Base-by-base conservation (phyloP, 495 filamentous ascomycete species). In the Penicillium arizonense region DNA sequence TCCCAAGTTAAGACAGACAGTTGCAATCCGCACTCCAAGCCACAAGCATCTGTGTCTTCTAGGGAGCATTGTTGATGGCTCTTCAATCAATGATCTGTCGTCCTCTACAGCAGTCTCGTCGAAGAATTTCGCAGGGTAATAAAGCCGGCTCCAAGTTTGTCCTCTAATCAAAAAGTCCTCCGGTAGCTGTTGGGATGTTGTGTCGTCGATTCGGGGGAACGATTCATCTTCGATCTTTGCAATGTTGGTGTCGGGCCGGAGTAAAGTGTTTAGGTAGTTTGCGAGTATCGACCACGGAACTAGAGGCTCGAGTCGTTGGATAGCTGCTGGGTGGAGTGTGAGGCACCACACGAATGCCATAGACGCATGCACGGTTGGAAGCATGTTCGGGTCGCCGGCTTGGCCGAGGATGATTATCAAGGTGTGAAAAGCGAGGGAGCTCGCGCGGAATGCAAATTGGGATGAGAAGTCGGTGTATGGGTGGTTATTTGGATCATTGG, bases 151-250 rank as follows among this genome's bases (percentile, higher is more conserved):
- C 83, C 87, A 96, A 3, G 85, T 61, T 16, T 92, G 79, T 0
- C 92, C 94, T 5, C 87, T 81, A 48, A 96, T 82, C 0, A 85
- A 74, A 53, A 84, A 96, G 56, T 98, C 94, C 55, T 97, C 94
- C 0, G 90, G 85, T 0, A 96, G 64, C 4, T 90, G 90, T n/a
- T 80, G 73, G 7, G 61, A 72, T 7, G 47, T 41, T 12, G 73
- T 78, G 37, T 83, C 78, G 3, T 83, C 74, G 5, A 76, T 63
- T 40, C 63, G 55, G 0, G 82, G 85, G 41, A 89, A 87, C 0
- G 57, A 56, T 33, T 76, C 62, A 26, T 62, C 60, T 42, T 84
- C 80, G 30, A 86, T 71, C 1, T 76, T 76, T 11, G 64, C 53
- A 41, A 75, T 71, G 42, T 74, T 50, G 12, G 61, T 65, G 13